Evolutionary conservation across 2,329 filamentous ascomycete genomes (phyloP).

Genomic region (Cladosporium sp.): DNA sequence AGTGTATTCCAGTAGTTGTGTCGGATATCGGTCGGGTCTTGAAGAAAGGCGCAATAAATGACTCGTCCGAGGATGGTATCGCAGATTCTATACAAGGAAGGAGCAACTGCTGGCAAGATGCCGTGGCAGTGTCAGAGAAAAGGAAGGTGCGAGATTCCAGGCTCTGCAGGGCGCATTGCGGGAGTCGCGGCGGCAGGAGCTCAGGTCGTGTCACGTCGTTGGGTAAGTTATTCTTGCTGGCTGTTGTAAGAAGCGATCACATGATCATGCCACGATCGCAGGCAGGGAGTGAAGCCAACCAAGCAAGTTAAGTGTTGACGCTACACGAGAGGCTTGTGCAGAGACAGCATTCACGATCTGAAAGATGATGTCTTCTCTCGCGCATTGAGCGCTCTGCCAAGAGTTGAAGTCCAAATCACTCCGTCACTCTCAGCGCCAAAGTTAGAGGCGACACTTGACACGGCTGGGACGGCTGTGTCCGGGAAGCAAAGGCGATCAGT

Average conservation of each 20-base stretch:
- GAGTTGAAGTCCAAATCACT: neutral
- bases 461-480: neutral
- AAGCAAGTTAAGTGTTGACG: neutral
- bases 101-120: conserved; percentile 1
- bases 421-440: neutral
- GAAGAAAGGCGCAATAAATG: too few relatives aligned
- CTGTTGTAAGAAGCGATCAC: conserved; percentile 2
- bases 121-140: neutral
- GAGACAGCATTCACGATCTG: too few relatives aligned
- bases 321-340: too few relatives aligned
- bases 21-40: neutral
- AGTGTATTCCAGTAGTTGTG: neutral
- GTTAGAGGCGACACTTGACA: neutral
- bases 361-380: conserved; percentile 8
- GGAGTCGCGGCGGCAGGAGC: neutral
- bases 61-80: neutral
- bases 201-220: conserved; percentile 8
- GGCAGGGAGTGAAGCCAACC: neutral
- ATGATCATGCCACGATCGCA: conserved; percentile 5
- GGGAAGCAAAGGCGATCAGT: neutral
- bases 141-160: neutral
- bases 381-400: neutral
- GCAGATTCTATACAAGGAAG: neutral
- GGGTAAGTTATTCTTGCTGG: neutral
- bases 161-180: conserved; percentile 7